A percentile compares a stretch with the other conserved stretches of the same genome.
Evolutionary conservation across 345 rosid species (phyloP).

Genomic region (Eucalyptus regnans): DNA sequence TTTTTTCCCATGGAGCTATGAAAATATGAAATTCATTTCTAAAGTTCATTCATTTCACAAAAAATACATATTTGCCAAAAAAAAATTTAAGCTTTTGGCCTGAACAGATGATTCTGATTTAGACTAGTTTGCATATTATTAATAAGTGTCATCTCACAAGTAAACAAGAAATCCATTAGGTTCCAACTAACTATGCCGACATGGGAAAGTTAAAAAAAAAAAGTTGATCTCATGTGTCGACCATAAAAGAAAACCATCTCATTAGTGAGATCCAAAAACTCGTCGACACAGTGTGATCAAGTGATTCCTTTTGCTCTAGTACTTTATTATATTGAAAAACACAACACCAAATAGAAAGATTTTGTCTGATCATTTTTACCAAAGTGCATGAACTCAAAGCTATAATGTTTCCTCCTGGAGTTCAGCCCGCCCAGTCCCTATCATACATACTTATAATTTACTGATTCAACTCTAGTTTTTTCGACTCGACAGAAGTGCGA

Average conservation of each 20-base stretch:
- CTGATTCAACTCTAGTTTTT: neutral
- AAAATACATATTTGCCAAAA: neutral
- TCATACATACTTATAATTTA: neutral
- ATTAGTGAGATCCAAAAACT: neutral
- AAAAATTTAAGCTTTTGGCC: neutral
- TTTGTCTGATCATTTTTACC: neutral
- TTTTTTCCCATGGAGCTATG: neutral
- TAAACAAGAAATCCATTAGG: neutral
- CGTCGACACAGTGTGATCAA: neutral
- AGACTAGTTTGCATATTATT: no score
- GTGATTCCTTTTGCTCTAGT: neutral
- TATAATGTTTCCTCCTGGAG: no score
- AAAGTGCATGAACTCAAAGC: neutral
- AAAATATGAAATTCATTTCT: neutral
- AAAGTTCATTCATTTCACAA: neutral
- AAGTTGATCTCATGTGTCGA: neutral
- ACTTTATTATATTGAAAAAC: neutral
- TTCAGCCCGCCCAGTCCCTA: no score
- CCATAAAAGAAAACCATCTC: neutral
- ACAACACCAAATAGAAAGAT: neutral
- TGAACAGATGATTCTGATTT: neutral
- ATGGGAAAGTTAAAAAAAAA: neutral
- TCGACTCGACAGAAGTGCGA: neutral
- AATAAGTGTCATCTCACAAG: neutral
- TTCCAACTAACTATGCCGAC: neutral